Percentiles rank a stretch among this genome's conserved stretches.
Conservation (phyloP, 179 eudicot species). For the Silene coronaria region DNA sequence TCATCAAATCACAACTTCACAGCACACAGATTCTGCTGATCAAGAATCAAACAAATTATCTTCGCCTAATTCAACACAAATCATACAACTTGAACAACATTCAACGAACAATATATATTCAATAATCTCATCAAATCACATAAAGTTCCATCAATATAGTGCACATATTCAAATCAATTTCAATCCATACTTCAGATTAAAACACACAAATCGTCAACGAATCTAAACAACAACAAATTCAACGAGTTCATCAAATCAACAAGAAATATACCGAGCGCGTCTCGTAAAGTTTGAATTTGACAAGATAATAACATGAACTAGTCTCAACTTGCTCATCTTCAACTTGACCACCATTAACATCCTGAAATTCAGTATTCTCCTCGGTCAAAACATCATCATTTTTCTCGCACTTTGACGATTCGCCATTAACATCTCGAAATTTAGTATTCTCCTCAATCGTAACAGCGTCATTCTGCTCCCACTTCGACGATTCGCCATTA, state of each 20-base stretch:
- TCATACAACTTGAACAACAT: not conserved
- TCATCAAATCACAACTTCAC: not conserved
- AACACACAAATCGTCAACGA: too few species aligned
- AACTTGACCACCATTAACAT: not conserved
- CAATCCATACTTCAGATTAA: too few species aligned
- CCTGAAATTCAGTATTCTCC: not conserved
- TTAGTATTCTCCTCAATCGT: too few species aligned
- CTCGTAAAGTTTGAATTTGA: constrained; percentile 77
- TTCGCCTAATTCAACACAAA: not conserved
- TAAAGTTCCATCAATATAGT: too few species aligned
- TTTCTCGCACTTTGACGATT: not conserved
- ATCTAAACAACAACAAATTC: not conserved
- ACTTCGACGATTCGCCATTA: not conserved
- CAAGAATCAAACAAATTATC: too few species aligned
- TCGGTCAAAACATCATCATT: not conserved
- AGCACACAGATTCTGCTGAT: not conserved
- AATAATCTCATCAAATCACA: not conserved
- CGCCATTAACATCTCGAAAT: not conserved
- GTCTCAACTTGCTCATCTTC: constrained; percentile 28
- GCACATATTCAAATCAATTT: too few species aligned
- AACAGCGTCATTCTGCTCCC: not conserved
- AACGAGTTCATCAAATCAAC: not conserved
- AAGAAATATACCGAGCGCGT: constrained; percentile 62
- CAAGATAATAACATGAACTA: constrained; percentile 35
- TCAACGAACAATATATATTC: not conserved